These are phyloP conservation scores for Capsella bursapastoris DNA, from an alignment of 345 rosid species.

Conservation along the genomic window DNA sequence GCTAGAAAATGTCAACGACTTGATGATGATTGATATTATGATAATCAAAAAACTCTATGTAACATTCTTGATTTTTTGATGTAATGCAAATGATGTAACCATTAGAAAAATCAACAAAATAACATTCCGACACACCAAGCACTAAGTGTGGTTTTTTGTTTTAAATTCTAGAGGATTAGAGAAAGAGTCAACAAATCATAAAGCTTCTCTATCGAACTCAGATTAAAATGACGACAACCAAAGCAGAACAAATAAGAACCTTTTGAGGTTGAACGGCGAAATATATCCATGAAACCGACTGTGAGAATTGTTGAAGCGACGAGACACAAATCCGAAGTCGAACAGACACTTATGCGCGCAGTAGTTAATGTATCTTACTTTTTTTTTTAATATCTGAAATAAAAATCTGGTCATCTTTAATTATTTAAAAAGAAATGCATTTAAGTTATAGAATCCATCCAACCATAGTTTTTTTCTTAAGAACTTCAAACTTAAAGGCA, in stretches of 20 bases:
- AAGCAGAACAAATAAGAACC: conserved; percentile 10
- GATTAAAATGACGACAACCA: not conserved
- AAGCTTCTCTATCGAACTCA: not conserved
- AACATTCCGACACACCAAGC: conserved; percentile 39
- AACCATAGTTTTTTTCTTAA: too few species aligned
- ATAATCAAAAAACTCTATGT: not conserved
- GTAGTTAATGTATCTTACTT: too few species aligned
- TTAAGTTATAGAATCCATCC: too few species aligned
- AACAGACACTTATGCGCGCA: too few species aligned
- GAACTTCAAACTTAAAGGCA: too few species aligned
- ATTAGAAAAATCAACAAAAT: not conserved
- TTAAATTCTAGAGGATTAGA: not conserved
- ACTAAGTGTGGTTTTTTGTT: conserved; percentile 27
- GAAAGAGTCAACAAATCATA: conserved; percentile 28
- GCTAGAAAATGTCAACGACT: conserved; percentile 33
- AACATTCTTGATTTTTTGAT: conserved; percentile 33
- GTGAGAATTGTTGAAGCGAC: not conserved
- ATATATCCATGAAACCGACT: conserved; percentile 15
- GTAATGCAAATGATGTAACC: conserved; percentile 19
- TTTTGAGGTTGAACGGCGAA: conserved; percentile 21
- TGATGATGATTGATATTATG: conserved; percentile 6
- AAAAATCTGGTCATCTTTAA: not conserved
- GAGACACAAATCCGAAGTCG: conserved; percentile 7
- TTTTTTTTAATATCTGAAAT: not conserved
- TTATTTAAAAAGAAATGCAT: not conserved